phyloP scores from a whole-genome alignment of 1,284 basidiomycete species.

The Cryptococcus sp. region DNA sequence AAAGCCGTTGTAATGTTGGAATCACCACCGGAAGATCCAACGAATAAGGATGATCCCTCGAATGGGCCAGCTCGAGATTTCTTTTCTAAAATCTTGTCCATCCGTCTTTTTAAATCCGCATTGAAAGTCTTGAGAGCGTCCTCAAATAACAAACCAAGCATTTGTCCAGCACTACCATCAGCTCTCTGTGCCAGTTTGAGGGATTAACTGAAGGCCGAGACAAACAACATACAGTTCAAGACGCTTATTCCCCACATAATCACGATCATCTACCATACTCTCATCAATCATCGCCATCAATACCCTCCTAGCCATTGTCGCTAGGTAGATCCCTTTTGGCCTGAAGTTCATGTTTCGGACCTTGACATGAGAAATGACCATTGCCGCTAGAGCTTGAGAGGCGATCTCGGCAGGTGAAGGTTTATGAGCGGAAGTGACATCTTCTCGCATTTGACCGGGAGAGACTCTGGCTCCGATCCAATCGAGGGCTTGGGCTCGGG shows the following conservation, averaged over 20 bases:
- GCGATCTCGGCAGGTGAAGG: constrained; percentile 91
- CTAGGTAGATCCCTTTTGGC: constrained; percentile 94
- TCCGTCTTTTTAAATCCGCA: constrained; percentile 87
- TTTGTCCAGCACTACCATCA: constrained; percentile 76
- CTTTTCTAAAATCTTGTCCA: constrained; percentile 98
- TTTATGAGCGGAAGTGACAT: constrained; percentile 53
- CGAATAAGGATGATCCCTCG: constrained; percentile 71
- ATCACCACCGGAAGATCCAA: constrained; percentile 53
- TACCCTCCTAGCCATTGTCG: constrained; percentile 94
- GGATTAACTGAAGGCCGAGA: not conserved
- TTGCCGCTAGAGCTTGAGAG: constrained; percentile 90
- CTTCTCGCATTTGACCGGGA: constrained; percentile 59
- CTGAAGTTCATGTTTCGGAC: constrained; percentile 87
- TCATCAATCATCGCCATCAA: constrained; percentile 95
- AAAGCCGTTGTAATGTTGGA: constrained; percentile 89
- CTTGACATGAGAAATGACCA: constrained; percentile 94
- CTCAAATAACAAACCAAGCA: constrained; percentile 92
- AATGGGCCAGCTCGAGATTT: constrained; percentile 92
- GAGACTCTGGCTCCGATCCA: constrained; percentile 93
- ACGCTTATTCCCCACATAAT: constrained; percentile 99
- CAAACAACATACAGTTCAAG: constrained; percentile 74
- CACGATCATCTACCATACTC: constrained; percentile 96
- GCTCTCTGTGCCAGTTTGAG: not conserved
- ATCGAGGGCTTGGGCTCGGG: constrained; percentile 89
- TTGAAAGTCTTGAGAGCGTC: constrained; percentile 99